phyloP scores from a whole-genome alignment of 305 asterid genomes.

The Fraxinus latifolia region DNA sequence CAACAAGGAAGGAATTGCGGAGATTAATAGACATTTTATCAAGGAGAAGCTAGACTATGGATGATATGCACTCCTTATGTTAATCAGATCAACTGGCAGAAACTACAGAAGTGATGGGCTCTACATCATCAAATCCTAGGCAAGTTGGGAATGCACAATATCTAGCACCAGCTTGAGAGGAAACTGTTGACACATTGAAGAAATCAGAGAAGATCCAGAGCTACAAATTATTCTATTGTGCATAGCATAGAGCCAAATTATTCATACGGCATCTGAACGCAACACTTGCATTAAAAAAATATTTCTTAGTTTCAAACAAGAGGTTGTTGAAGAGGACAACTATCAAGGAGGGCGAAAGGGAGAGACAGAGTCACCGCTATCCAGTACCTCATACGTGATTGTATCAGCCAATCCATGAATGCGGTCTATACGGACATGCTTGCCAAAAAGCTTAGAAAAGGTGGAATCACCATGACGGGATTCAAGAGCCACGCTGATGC shows the following conservation, averaged over 20 bases:
- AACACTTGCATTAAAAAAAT: background rate
- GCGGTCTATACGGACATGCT: constrained; percentile 88
- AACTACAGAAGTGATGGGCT: background rate
- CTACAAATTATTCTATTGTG: background rate
- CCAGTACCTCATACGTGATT: constrained; percentile 83
- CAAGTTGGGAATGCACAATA: background rate
- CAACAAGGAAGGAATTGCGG: background rate
- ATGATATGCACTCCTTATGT: background rate
- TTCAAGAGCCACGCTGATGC: constrained; percentile 88
- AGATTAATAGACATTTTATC: background rate
- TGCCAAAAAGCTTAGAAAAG: constrained; percentile 84
- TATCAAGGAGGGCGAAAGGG: background rate
- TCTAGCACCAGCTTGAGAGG: background rate
- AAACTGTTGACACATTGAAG: background rate
- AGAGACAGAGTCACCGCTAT: background rate
- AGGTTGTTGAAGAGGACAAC: background rate
- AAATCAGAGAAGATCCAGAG: background rate
- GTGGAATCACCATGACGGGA: constrained; percentile 94
- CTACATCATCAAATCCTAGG: background rate
- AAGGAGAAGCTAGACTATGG: background rate
- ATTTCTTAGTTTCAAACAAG: background rate
- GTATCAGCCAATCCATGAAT: constrained; percentile 95
- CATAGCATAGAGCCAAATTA: background rate
- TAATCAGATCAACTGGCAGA: background rate
- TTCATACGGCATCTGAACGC: background rate